phyloP scores from a whole-genome alignment of 257 asterid species.

The Solanum habrochaites region DNA sequence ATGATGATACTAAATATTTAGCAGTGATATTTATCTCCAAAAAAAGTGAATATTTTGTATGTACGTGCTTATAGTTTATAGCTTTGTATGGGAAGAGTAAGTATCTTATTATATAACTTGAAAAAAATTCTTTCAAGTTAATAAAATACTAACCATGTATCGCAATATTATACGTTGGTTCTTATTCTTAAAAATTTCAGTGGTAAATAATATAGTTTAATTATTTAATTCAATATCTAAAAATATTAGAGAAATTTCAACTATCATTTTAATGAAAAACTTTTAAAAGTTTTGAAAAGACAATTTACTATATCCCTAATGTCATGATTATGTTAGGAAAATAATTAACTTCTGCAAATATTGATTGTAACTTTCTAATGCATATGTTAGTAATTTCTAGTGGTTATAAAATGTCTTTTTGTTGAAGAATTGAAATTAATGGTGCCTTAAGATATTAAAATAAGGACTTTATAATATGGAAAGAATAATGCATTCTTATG shows the following conservation, averaged over 20 bases:
- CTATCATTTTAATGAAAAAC: neutral
- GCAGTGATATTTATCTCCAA: neutral
- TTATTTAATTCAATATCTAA: no score
- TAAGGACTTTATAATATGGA: neutral
- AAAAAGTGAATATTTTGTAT: neutral
- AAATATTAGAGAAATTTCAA: neutral
- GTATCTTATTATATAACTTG: neutral
- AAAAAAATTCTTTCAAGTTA: neutral
- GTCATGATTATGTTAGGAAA: neutral
- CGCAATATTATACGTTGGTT: neutral
- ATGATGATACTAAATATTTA: no score
- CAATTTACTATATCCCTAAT: neutral
- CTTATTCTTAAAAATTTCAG: neutral
- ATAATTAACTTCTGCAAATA: no score
- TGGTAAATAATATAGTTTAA: no score
- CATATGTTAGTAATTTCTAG: neutral
- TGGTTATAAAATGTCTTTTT: neutral
- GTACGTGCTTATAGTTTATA: neutral
- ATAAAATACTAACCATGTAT: no score
- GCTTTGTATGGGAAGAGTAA: neutral
- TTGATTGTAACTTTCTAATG: neutral
- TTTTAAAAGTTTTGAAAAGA: neutral
- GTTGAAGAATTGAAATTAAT: neutral
- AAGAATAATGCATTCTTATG: neutral
- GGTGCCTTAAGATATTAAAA: neutral